Conservation (phyloP, 208 protist genomes). For the Trypanosoma avium region DNA sequence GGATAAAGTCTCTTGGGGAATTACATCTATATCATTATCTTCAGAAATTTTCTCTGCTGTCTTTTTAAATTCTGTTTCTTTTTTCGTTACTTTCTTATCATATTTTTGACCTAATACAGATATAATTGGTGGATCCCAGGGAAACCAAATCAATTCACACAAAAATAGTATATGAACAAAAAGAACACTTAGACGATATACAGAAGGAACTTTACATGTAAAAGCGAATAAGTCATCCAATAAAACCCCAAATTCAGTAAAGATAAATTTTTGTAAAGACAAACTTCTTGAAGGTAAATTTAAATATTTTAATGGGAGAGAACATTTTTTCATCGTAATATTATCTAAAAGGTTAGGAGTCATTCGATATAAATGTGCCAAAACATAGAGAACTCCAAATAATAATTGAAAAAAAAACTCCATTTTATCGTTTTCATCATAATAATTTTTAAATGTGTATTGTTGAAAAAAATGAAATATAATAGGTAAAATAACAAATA, state of each 20-base stretch:
- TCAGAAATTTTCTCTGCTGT: background rate
- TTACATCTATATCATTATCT: background rate
- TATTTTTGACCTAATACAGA: background rate
- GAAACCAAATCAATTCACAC: slow-evolving; percentile 55
- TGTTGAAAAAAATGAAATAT: slow-evolving; percentile 21
- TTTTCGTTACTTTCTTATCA: slow-evolving; percentile 6
- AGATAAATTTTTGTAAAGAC: slow-evolving; percentile 27
- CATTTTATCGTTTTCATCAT: background rate
- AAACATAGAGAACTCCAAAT: slow-evolving; percentile 68
- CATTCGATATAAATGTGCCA: slow-evolving; percentile 67
- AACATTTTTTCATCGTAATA: slow-evolving; percentile 69
- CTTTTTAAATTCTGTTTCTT: slow-evolving; percentile 2
- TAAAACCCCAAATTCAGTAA: slow-evolving; percentile 57
- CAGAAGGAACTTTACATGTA: slow-evolving; percentile 64
- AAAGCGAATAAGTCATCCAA: slow-evolving; percentile 86
- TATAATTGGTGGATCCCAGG: slow-evolving; percentile 62
- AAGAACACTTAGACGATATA: slow-evolving; percentile 64
- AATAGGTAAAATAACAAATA: slow-evolving; percentile 36
- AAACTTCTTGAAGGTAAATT: slow-evolving; percentile 18
- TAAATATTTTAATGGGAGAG: slow-evolving; percentile 59
- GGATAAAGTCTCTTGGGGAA: too few species aligned
- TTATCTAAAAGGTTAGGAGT: slow-evolving; percentile 84
- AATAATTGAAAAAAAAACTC: slow-evolving; percentile 51
- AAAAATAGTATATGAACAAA: slow-evolving; percentile 58
- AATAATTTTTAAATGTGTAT: slow-evolving; percentile 5